phyloP scores from a whole-genome alignment of 2,329 filamentous ascomycete genomes.

The Beauveria brongniartii region DNA sequence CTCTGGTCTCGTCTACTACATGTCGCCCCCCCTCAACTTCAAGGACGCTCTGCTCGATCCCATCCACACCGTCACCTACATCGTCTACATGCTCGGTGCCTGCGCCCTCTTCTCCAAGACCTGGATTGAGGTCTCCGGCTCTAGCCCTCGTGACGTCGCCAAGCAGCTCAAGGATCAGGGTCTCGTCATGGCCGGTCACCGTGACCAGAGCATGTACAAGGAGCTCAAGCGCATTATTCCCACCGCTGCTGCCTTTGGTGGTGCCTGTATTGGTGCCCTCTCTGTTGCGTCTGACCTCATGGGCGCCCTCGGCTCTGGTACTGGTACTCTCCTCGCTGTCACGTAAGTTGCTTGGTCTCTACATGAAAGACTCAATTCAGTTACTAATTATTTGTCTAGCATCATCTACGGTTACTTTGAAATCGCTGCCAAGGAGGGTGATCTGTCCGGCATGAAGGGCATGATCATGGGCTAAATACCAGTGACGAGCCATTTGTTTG shows the following conservation, averaged over 20 bases:
- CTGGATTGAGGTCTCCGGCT: slow-evolving; percentile 99
- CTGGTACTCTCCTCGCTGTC: slow-evolving; percentile 94
- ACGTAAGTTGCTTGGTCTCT: slow-evolving; percentile 59
- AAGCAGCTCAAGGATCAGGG: slow-evolving; percentile 99
- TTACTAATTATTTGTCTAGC: slow-evolving; percentile 41
- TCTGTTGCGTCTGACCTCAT: slow-evolving; percentile 93
- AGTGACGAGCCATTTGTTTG: slow-evolving; percentile 4
- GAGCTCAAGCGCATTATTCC: slow-evolving; percentile 99
- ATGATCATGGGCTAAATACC: slow-evolving; percentile 60
- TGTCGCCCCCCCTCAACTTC: slow-evolving; percentile 97
- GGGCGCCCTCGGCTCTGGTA: slow-evolving; percentile 91
- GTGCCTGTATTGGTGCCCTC: slow-evolving; percentile 96
- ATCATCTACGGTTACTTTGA: slow-evolving; percentile 99
- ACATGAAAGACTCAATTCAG: neutral
- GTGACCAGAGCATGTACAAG: slow-evolving; percentile 99
- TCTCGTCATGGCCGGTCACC: slow-evolving; percentile 97
- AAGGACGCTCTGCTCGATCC: slow-evolving; percentile 94
- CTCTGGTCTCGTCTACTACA: slow-evolving; percentile 97
- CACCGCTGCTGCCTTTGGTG: slow-evolving; percentile 94
- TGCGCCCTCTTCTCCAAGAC: slow-evolving; percentile 99
- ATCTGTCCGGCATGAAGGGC: slow-evolving; percentile 74
- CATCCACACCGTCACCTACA: slow-evolving; percentile 92
- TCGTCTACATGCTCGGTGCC: slow-evolving; percentile 94
- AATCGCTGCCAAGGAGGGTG: slow-evolving; percentile 97
- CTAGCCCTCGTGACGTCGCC: slow-evolving; percentile 92